Percentiles rank a stretch among this genome's conserved stretches.
These are phyloP conservation scores for Xylariaceae sp. DNA, from an alignment of 2,329 filamentous ascomycete genomes.

Conservation along the genomic window DNA sequence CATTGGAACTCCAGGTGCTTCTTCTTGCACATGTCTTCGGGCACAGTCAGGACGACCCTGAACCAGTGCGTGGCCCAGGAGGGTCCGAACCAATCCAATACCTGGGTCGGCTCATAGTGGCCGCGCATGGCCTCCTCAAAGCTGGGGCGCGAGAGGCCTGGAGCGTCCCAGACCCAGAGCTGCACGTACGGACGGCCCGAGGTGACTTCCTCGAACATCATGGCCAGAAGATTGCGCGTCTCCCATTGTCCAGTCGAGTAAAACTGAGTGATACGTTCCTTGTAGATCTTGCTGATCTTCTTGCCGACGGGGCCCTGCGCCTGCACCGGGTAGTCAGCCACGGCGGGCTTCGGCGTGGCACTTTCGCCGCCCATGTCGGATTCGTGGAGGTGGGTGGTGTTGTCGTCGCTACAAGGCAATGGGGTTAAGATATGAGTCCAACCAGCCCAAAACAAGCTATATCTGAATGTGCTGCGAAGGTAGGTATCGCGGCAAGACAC, in stretches of 20 bases:
- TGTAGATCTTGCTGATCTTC: slow-evolving; percentile 79
- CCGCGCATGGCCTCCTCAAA: slow-evolving; percentile 78
- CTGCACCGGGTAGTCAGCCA: slow-evolving; percentile 44
- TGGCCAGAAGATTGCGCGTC: slow-evolving; percentile 64
- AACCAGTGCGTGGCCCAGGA: slow-evolving; percentile 99
- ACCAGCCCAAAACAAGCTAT: too few relatives aligned
- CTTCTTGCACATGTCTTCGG: slow-evolving; percentile 62
- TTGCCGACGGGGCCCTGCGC: slow-evolving; percentile 57
- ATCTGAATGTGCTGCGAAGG: too few relatives aligned
- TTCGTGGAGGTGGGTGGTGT: slow-evolving; percentile 7
- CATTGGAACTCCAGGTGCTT: slow-evolving; percentile 90
- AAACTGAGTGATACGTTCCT: slow-evolving; percentile 74
- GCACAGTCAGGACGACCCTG: slow-evolving; percentile 71
- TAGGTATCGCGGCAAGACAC: too few relatives aligned
- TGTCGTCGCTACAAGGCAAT: slow-evolving; percentile 6
- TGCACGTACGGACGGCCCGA: slow-evolving; percentile 71
- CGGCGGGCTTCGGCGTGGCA: slow-evolving; percentile 33
- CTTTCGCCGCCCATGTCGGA: slow-evolving; percentile 45
- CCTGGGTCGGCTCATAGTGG: slow-evolving; percentile 63
- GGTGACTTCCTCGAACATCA: slow-evolving; percentile 60
- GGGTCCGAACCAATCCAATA: slow-evolving; percentile 79
- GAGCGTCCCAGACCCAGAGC: slow-evolving; percentile 79
- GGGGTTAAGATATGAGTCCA: slow-evolving; percentile 6
- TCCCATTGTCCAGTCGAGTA: slow-evolving; percentile 73
- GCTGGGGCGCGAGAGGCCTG: slow-evolving; percentile 67